A percentile compares a stretch with the other conserved stretches of the same genome.
These are phyloP conservation scores for Globisporangium lucens DNA, from an alignment of 352 stramenopile species.

Conservation along the genomic window DNA sequence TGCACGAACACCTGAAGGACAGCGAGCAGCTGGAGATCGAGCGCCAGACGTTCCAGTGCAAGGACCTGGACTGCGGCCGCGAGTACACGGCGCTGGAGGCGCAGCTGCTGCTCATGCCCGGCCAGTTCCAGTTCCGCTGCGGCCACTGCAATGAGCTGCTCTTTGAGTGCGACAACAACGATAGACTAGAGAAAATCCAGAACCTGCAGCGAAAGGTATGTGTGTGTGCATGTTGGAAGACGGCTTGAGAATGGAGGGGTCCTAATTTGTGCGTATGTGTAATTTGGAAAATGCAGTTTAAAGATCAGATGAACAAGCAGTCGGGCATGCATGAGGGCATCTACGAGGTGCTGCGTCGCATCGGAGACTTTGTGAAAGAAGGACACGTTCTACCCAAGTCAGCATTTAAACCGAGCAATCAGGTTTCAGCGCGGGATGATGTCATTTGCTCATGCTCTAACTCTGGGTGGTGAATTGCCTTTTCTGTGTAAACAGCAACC, in stretches of 20 bases:
- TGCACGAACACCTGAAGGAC: slow-evolving; percentile 85
- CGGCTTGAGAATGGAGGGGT: background rate
- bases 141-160: slow-evolving; percentile 84
- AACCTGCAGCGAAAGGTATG: slow-evolving; percentile 71
- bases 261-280: background rate
- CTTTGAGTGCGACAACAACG: slow-evolving; percentile 89
- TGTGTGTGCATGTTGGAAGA: background rate
- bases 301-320: slow-evolving; percentile 89
- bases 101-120: slow-evolving; percentile 77
- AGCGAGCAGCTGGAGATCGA: slow-evolving; percentile 86
- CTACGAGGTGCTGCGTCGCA: slow-evolving; percentile 79
- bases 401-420: background rate
- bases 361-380: slow-evolving; percentile 79
- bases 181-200: slow-evolving; percentile 70
- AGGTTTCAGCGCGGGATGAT: background rate
- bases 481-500: slow-evolving; percentile 35
- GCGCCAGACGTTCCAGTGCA: slow-evolving; percentile 85
- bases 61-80: slow-evolving; percentile 76
- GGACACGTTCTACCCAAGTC: slow-evolving; percentile 65
- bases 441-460: background rate
- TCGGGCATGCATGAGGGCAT: slow-evolving; percentile 79
- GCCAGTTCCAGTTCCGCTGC: slow-evolving; percentile 82
- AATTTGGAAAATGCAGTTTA: slow-evolving; percentile 43
- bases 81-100: slow-evolving; percentile 87
- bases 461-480: background rate